These are phyloP conservation scores for Kwoniella dendrophila DNA, from an alignment of 768 basidiomycete genomes.

Conservation along the genomic window DNA sequence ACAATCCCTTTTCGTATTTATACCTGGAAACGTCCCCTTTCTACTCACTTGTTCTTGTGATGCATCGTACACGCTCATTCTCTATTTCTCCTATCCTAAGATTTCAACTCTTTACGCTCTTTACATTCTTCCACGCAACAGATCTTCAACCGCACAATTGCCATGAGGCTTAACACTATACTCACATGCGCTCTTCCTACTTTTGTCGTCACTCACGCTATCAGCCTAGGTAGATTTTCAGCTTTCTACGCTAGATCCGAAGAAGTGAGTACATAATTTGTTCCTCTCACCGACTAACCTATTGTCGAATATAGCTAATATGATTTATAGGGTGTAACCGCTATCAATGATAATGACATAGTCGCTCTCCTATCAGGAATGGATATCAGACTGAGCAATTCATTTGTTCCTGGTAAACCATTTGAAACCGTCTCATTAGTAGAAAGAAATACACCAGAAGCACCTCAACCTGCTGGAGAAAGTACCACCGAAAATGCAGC, in stretches of 20 bases:
- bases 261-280: neutral
- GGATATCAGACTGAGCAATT: neutral
- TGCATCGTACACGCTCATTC: too few species aligned
- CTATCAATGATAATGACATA: neutral
- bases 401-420: neutral
- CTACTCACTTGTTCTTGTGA: too few species aligned
- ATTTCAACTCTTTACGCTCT: neutral
- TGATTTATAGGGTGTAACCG: too few species aligned
- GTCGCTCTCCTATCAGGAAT: neutral
- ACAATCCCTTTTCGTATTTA: too few species aligned
- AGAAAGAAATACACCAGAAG: slow-evolving; percentile 1
- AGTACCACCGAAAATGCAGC: neutral
- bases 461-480: too few species aligned
- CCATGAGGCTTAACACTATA: neutral
- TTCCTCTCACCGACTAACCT: too few species aligned
- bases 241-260: neutral
- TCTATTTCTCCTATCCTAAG: too few species aligned
- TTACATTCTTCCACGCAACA: neutral
- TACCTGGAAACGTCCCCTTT: neutral
- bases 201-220: neutral
- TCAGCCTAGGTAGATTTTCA: neutral
- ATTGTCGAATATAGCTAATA: neutral
- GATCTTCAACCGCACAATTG: neutral
- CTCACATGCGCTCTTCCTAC: neutral
- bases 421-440: neutral